These are phyloP conservation scores for Cercospora sp. DNA, from an alignment of 2,329 filamentous ascomycete species.

Conservation along the genomic window DNA sequence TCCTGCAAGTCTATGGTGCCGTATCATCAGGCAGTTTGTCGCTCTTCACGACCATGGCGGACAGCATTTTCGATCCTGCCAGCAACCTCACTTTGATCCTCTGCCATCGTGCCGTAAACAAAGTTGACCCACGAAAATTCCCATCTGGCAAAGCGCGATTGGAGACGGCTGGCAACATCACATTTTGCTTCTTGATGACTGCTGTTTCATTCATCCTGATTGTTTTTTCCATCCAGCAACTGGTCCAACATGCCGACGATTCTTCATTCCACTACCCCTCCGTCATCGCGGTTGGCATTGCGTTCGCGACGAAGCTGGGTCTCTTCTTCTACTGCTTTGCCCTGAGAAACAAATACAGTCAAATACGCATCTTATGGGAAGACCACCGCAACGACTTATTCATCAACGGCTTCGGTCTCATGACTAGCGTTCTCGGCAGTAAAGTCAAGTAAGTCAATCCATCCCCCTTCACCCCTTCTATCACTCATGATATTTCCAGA, in stretches of 20 bases:
- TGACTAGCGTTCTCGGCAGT: conserved; percentile 86
- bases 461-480: not conserved
- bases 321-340: conserved; percentile 93
- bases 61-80: conserved; percentile 80
- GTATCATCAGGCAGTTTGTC: conserved; percentile 86
- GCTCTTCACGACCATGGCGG: conserved; percentile 96
- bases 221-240: conserved; percentile 75
- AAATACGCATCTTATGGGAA: conserved; percentile 90
- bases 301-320: conserved; percentile 78
- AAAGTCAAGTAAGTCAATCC: conserved; percentile 59
- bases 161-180: conserved; percentile 93
- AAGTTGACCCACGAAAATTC: conserved; percentile 81
- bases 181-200: conserved; percentile 95
- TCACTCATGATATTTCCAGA: conserved; percentile 4
- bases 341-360: conserved; percentile 84
- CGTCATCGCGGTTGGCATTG: conserved; percentile 78
- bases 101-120: conserved; percentile 81
- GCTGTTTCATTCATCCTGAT: conserved; percentile 90
- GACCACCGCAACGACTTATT: conserved; percentile 97
- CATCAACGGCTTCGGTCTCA: conserved; percentile 85
- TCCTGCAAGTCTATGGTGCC: conserved; percentile 85
- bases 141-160: conserved; percentile 91
- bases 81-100: conserved; percentile 86
- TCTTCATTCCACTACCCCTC: conserved; percentile 77
- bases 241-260: conserved; percentile 55